phyloP scores from a whole-genome alignment of 1,139 yeast genomes.

The Sporopachydermia cereana region DNA sequence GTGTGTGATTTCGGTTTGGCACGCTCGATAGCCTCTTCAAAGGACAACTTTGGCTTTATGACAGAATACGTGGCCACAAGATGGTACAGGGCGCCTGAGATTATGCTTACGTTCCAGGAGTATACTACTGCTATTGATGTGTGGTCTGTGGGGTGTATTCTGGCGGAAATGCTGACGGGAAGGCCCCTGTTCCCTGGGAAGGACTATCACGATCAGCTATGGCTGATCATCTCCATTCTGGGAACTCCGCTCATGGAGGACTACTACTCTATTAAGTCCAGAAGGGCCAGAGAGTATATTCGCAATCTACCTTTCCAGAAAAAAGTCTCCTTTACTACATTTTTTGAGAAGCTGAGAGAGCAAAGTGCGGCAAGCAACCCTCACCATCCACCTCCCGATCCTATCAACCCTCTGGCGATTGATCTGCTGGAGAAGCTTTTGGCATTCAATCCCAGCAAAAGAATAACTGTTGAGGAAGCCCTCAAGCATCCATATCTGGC shows the following conservation, averaged over 20 bases:
- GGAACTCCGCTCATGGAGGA: constrained; percentile 88
- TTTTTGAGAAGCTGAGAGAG: constrained; percentile 31
- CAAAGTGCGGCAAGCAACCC: constrained; percentile 12
- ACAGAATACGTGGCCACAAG: constrained; percentile 97
- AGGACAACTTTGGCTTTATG: constrained; percentile 62
- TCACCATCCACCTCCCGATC: constrained; percentile 9
- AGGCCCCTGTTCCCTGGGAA: constrained; percentile 89
- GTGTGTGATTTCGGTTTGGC: constrained; percentile 95
- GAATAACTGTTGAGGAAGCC: constrained; percentile 76
- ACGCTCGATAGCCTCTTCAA: constrained; percentile 41
- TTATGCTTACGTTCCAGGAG: constrained; percentile 87
- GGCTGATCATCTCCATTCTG: constrained; percentile 74
- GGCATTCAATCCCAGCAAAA: constrained; percentile 65
- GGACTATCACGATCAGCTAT: constrained; percentile 84
- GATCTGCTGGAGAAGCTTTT: constrained; percentile 68
- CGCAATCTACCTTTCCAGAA: constrained; percentile 57
- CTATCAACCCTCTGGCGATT: constrained; percentile 55
- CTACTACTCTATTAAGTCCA: constrained; percentile 65
- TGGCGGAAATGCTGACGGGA: constrained; percentile 84
- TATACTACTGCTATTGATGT: constrained; percentile 93
- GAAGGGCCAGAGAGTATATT: constrained; percentile 81
- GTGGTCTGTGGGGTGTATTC: constrained; percentile 94
- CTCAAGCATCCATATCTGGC: constrained; percentile 70
- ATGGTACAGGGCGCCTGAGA: constrained; percentile 97
- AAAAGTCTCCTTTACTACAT: constrained; percentile 39